Conservation (phyloP, 805 yeast species). For the Isabelozyma rhagii region DNA sequence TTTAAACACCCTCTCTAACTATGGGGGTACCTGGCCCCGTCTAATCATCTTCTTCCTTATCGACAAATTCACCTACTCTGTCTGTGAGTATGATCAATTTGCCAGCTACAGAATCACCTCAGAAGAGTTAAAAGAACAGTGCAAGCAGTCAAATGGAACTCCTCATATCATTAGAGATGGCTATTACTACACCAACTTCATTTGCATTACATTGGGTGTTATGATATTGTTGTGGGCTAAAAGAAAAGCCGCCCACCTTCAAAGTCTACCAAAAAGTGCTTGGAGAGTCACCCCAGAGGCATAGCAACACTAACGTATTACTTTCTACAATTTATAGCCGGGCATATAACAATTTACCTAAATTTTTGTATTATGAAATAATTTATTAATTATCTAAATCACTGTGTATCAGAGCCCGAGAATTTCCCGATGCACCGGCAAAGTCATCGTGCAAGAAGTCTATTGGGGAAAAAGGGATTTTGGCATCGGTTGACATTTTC, state of each 20-base stretch:
- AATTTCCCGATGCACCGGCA: neutral
- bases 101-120: slow-evolving; percentile 10
- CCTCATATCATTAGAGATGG: slow-evolving; percentile 69
- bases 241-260: slow-evolving; percentile 59
- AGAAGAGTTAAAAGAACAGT: slow-evolving; percentile 44
- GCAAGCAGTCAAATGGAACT: slow-evolving; percentile 53
- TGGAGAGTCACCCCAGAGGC: slow-evolving; percentile 59
- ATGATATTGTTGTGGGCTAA: slow-evolving; percentile 66
- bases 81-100: slow-evolving; percentile 39
- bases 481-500: slow-evolving; percentile 32
- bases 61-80: slow-evolving; percentile 68
- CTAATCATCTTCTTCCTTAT: slow-evolving; percentile 75
- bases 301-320: too few species aligned
- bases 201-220: slow-evolving; percentile 70
- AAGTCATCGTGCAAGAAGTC: slow-evolving; percentile 38
- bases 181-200: slow-evolving; percentile 69
- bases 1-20: slow-evolving; percentile 82
- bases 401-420: neutral
- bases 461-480: slow-evolving; percentile 39
- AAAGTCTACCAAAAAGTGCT: slow-evolving; percentile 65
- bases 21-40: slow-evolving; percentile 98
- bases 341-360: neutral
- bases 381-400: neutral
- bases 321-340: neutral
- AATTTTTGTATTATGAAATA: neutral